phyloP scores from a whole-genome alignment of 2,329 filamentous ascomycete genomes.

The Cordyceps tenuipes region DNA sequence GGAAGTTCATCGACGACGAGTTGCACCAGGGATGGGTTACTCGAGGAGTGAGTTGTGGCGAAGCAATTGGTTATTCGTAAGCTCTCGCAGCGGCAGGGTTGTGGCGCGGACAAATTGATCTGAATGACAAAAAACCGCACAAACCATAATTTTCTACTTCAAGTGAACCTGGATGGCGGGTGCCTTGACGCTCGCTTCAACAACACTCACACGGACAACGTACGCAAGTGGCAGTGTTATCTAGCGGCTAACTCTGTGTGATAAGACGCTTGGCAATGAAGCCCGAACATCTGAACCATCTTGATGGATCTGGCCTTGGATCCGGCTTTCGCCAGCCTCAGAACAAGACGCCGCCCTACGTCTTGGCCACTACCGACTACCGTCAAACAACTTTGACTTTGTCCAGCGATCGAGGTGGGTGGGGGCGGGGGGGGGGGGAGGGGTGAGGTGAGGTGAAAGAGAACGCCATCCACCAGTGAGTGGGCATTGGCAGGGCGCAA shows the following conservation, averaged over 20 bases:
- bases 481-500: constrained; percentile 23
- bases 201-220: neutral
- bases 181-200: neutral
- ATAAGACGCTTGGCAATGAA: neutral
- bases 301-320: neutral
- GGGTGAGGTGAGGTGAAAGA: neutral
- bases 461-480: neutral
- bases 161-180: neutral
- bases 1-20: neutral
- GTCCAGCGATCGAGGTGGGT: neutral
- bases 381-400: neutral
- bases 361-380: neutral
- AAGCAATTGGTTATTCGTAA: no score
- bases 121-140: no score
- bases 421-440: no score
- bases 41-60: neutral
- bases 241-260: neutral
- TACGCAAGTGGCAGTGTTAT: neutral
- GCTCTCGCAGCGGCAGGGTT: neutral
- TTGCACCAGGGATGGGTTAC: neutral
- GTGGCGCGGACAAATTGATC: neutral
- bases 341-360: neutral
- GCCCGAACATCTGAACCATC: neutral
- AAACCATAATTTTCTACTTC: neutral
- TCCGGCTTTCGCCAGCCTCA: neutral